Conservation (phyloP, 192 early-diverging fungal species). For the Dimargaris xerosporica region DNA sequence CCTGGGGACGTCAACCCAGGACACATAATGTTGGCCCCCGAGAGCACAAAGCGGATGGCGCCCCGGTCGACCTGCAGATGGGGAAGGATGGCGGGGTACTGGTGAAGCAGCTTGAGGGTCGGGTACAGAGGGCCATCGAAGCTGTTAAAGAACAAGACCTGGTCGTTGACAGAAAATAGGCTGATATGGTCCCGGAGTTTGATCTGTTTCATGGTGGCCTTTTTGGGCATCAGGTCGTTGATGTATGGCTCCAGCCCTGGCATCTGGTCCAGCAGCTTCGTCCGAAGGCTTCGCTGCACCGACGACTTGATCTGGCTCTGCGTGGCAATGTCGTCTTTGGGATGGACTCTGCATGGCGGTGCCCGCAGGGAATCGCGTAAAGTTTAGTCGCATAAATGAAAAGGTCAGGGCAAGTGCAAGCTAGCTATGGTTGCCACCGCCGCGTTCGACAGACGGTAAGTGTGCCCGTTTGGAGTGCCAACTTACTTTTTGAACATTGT, state of each 20-base stretch:
- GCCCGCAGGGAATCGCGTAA: not conserved
- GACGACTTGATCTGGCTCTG: slow-evolving; percentile 88
- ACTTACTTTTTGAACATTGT: slow-evolving; percentile 54
- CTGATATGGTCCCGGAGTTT: slow-evolving; percentile 87
- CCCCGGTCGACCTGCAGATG: slow-evolving; percentile 86
- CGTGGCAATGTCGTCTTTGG: slow-evolving; percentile 59
- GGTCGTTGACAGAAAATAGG: slow-evolving; percentile 66
- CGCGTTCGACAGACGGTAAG: not conserved
- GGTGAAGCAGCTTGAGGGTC: slow-evolving; percentile 72
- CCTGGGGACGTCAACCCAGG: slow-evolving; percentile 93
- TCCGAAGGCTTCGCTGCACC: slow-evolving; percentile 66
- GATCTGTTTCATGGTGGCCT: slow-evolving; percentile 60
- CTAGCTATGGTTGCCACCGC: not conserved
- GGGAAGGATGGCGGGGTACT: slow-evolving; percentile 87
- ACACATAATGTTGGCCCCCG: slow-evolving; percentile 97
- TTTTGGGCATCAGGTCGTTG: slow-evolving; percentile 96
- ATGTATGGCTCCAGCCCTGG: slow-evolving; percentile 70
- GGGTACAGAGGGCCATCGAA: slow-evolving; percentile 88
- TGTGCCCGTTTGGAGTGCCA: not conserved
- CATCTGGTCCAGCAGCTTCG: slow-evolving; percentile 77
- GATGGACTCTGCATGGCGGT: slow-evolving; percentile 36
- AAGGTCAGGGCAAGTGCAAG: not conserved
- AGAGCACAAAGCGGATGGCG: slow-evolving; percentile 95
- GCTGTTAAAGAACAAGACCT: slow-evolving; percentile 86
- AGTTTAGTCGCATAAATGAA: not conserved